Evolutionary conservation across 2,329 filamentous ascomycete genomes (phyloP).

Genomic region (Rhynchosporium graminicola): DNA sequence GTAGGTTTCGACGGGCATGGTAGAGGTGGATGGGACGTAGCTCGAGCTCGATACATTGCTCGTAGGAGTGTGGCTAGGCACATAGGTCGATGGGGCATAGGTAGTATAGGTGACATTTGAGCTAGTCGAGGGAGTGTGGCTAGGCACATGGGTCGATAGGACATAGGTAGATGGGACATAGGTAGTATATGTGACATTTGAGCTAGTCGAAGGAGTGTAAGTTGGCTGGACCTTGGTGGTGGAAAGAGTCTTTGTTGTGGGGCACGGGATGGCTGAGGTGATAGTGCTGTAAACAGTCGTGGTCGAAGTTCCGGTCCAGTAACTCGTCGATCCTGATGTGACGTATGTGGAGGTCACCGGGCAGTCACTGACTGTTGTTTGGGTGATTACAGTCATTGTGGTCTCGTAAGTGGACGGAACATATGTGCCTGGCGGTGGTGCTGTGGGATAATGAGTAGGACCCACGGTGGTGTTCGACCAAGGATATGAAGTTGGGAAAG

Average conservation of each 20-base stretch:
- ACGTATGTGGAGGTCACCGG: not conserved
- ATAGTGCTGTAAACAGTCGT: not conserved
- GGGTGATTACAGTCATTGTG: slow-evolving; percentile 2
- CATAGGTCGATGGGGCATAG: not conserved
- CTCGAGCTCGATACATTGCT: not conserved
- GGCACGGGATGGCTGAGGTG: not conserved
- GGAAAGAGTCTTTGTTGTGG: not conserved
- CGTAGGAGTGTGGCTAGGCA: not conserved
- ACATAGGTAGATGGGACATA: not conserved
- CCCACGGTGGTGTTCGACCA: not conserved
- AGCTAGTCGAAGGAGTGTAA: not conserved
- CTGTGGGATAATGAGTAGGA: not conserved
- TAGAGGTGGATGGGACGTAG: too few relatives aligned
- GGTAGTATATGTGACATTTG: not conserved
- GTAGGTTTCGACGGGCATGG: too few relatives aligned
- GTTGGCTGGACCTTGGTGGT: not conserved
- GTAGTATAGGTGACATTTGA: not conserved
- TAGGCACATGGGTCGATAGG: not conserved
- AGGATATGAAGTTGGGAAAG: not conserved
- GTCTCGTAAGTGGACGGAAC: not conserved
- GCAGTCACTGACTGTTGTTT: not conserved
- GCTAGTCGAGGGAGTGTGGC: not conserved
- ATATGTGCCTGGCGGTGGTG: not conserved
- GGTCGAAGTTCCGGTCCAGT: slow-evolving; percentile 2
- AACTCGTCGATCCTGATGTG: not conserved